Evolutionary conservation across 371 early-diverging fungal species (phyloP).

Genomic region (Apophysomyces trapeziformis): DNA sequence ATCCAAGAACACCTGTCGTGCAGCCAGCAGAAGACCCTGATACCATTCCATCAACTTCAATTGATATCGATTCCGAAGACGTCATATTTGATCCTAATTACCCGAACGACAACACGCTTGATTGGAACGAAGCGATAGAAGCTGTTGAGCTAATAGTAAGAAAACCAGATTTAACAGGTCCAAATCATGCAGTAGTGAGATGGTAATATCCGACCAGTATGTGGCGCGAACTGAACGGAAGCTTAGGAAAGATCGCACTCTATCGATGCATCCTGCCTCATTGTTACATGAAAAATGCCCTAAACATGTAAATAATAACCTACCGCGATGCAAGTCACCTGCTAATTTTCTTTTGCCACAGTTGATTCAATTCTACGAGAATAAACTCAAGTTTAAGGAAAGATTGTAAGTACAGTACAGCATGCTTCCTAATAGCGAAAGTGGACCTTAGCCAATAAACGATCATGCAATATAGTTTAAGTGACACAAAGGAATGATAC

Average conservation of each 20-base stretch:
- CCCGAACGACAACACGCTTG: neutral
- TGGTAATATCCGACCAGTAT: neutral
- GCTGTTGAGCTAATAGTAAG: neutral
- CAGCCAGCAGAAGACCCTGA: neutral
- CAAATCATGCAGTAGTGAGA: neutral
- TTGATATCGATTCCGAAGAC: neutral
- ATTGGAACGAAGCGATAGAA: slow-evolving; percentile 2
- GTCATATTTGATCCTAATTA: slow-evolving; percentile 1
- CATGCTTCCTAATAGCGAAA: too few relatives aligned
- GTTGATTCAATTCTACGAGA: neutral
- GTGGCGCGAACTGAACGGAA: neutral
- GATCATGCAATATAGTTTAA: too few relatives aligned
- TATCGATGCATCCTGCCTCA: slow-evolving; percentile 1
- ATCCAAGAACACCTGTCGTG: neutral
- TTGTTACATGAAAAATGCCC: slow-evolving; percentile 1
- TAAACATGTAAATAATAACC: neutral
- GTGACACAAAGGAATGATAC: too few relatives aligned
- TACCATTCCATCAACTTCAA: neutral
- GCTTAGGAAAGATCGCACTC: neutral
- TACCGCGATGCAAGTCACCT: neutral
- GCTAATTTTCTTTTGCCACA: neutral
- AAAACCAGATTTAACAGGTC: neutral
- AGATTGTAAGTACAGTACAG: too few relatives aligned
- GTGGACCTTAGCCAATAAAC: too few relatives aligned
- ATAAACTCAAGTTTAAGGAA: neutral